Evolutionary conservation across 345 rosid genomes (phyloP).

Genomic region (Citrus medica): DNA sequence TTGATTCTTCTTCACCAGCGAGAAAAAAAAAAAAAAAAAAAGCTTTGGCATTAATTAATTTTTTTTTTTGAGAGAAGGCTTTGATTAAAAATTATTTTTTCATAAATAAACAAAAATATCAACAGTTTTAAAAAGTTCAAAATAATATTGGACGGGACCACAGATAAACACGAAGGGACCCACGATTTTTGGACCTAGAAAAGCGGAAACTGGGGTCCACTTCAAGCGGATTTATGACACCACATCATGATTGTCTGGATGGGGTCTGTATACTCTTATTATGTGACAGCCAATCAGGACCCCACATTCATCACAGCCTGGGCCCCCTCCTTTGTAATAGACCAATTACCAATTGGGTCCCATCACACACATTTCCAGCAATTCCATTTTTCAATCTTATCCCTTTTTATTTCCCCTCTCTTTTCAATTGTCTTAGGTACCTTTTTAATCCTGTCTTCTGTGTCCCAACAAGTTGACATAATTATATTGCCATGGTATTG

Average conservation of each 20-base stretch:
- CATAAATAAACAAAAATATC: no score
- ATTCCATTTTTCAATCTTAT: not conserved
- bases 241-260: constrained; percentile 15
- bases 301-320: not conserved
- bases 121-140: not conserved
- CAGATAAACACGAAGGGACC: not conserved
- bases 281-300: constrained; percentile 25
- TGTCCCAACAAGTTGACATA: constrained; percentile 8
- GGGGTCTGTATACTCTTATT: constrained; percentile 17
- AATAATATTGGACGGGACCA: not conserved
- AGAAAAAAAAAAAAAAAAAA: no score
- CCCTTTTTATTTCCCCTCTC: not conserved
- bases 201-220: constrained; percentile 20
- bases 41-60: no score
- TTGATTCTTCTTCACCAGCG: not conserved
- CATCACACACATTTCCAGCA: constrained; percentile 17
- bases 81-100: not conserved
- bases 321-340: not conserved
- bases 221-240: constrained; percentile 8
- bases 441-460: not conserved
- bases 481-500: not conserved
- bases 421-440: not conserved
- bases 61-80: not conserved
- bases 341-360: constrained; percentile 19
- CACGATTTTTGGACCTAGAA: not conserved